Base-by-base conservation (phyloP, 768 basidiomycete genomes). In the Russula olivacea region DNA sequence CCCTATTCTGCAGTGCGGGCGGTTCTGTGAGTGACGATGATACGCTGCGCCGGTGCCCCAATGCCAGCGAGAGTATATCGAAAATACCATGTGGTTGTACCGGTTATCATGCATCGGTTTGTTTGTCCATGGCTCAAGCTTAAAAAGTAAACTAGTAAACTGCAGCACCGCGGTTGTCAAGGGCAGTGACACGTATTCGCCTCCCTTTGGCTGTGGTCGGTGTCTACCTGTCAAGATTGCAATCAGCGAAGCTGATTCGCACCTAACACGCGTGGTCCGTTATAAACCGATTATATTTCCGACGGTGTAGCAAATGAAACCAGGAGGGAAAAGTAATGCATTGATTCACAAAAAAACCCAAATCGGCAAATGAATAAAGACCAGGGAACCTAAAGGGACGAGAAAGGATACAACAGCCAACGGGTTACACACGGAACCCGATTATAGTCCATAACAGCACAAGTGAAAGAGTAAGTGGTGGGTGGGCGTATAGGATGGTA, bases 261-360 rank as follows among this genome's bases (percentile, higher is more conserved):
- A 28, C 17, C 17, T 19, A 8, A 6, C n/a, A 52, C 21, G n/a
- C 51, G 9, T 36, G 12, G 11, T 12, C 36, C 23, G 38, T 40
- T 12, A 8, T 56, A 36, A 47, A 34, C n/a, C n/a, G 21, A 47
- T 36, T 49, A 10, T 19, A 50, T 45, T 59, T 41, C 15, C 48
- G 36, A 15, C 30, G 9, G 14, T 21, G 36, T 5, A 51, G 8
- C 8, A 43, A 28, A 40, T 4, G 19, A 28, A 50, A 28, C 34
- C 41, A 56, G 19, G 21, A 21, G 30, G 40, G 19, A 59, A 59
- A 51, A 10, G 34, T 4, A 36, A 30, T 51, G 38, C 28, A 30
- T 41, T 32, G 21, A 59, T n/a, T 14, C 43, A 52, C 56, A 45
- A 8, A 45, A 61, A 52, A 81, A 63, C 65, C 61, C 15, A 71